Evolutionary conservation across 345 rosid species (phyloP), one percentile per base, ranked within the genome.

Genomic region (Gossypium arboreum): DNA sequence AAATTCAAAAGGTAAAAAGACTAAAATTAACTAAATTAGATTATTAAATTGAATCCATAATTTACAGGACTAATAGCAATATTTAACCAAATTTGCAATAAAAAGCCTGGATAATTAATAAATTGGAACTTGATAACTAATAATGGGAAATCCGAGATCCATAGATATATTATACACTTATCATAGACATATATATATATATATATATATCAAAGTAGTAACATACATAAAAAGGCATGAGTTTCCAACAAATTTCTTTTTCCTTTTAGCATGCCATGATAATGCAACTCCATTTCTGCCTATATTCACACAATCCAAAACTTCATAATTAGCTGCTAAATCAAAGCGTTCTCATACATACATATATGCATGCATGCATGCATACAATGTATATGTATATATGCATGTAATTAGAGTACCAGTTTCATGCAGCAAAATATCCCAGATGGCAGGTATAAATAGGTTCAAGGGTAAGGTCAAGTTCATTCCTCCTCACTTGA

Each of bases 381-480:
- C 39, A 59, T 59, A 25, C 25, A 10, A 12, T 51, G 16, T 13
- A 4, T 59, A 59, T 5, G 2, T 58, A 22, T 27, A 58, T 22
- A 22, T 58, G 2, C 22, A 9, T 58, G 25, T 3, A 22, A 24
- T 11, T 24, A 59, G 25, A 25, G 63, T 57, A 57, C 15, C 39
- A 25, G 50, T 85, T 75, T 86, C 77, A 87, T 68, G 83, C 56
- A 29, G 85, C 81, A 43, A 86, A 88, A 86, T 89, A 87, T 76
- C 86, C 91, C 16, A 87, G 86, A 79, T 86, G 83, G 80, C 86
- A 81, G 12, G 86, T 63, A 75, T 82, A 84, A 51, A 86, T 71
- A 7, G 89, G 93, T 68, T 91, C 89, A 73, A 91, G 86, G 7
- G 92, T 83, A 16, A 89, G 89, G 51, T 86, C 91, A 5, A 91